Evolutionary conservation across 202 grass and related monocot genomes (phyloP).

Genomic region (Elaeis oleifera): DNA sequence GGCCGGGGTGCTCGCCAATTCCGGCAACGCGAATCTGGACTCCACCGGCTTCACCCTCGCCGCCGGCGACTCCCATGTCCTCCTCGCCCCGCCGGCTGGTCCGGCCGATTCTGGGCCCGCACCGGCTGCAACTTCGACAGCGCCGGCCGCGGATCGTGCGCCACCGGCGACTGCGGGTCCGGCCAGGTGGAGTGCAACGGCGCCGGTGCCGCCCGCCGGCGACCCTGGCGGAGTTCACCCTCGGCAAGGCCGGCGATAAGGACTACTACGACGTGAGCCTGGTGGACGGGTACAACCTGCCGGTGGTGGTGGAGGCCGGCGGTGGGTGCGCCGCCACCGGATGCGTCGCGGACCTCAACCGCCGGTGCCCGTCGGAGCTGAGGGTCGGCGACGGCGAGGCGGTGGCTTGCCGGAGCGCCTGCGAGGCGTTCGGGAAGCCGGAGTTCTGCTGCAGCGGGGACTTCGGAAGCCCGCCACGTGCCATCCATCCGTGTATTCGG

Average conservation of each 20-base stretch:
- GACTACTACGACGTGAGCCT: conserved; percentile 30
- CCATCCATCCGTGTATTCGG: conserved; percentile 67
- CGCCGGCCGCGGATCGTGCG: conserved; percentile 45
- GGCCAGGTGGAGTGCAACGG: conserved; percentile 72
- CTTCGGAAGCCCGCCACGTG: conserved; percentile 59
- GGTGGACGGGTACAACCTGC: conserved; percentile 1
- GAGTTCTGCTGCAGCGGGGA: conserved; percentile 88
- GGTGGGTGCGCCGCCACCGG: conserved; percentile 53
- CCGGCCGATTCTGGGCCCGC: conserved; percentile 89
- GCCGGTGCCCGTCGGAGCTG: conserved; percentile 57
- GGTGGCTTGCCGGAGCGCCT: conserved; percentile 69
- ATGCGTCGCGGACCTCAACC: conserved; percentile 63
- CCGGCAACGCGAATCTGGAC: conserved; percentile 54
- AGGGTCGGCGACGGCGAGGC: conserved; percentile 24
- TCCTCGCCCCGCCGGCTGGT: conserved; percentile 61
- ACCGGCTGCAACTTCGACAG: conserved; percentile 72
- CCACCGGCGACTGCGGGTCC: conserved; percentile 87
- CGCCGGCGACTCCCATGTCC: conserved; percentile 38
- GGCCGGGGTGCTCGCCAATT: conserved; percentile 82
- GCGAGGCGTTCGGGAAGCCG: conserved; percentile 76
- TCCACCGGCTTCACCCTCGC: conserved; percentile 75
- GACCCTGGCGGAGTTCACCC: conserved; percentile 77
- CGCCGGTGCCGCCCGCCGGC: conserved; percentile 55
- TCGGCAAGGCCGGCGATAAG: conserved; percentile 33
- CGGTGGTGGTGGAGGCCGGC: conserved; percentile 44